phyloP scores from a whole-genome alignment of 176 grass and related monocot species.

The Bonia amplexicaulis region DNA sequence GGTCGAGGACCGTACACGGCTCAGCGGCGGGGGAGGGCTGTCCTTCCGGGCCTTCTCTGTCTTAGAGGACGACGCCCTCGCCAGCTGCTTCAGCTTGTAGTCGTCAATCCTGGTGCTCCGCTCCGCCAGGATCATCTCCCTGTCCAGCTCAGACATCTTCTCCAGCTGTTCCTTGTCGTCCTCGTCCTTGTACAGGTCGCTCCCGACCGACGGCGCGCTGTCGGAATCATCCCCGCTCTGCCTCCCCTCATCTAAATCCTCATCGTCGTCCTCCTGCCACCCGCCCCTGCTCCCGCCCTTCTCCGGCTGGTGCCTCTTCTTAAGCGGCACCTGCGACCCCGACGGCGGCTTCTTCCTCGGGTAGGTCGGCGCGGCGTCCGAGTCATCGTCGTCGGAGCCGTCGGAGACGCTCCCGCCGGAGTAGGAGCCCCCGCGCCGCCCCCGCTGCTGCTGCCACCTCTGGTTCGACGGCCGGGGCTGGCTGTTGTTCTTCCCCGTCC shows the following conservation, averaged over 20 bases:
- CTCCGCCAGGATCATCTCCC: slow-evolving; percentile 75
- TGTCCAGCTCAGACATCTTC: slow-evolving; percentile 67
- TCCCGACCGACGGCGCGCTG: slow-evolving; percentile 68
- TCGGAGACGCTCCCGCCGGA: slow-evolving; percentile 60
- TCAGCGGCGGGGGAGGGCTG: slow-evolving; percentile 52
- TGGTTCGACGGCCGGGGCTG: slow-evolving; percentile 32
- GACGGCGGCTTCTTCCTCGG: slow-evolving; percentile 42
- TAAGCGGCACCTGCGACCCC: slow-evolving; percentile 73
- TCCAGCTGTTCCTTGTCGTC: slow-evolving; percentile 75
- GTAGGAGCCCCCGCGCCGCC: slow-evolving; percentile 26
- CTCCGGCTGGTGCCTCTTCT: slow-evolving; percentile 67
- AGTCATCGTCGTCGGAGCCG: slow-evolving; percentile 47
- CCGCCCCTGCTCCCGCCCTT: slow-evolving; percentile 23
- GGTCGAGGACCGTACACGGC: slow-evolving; percentile 38
- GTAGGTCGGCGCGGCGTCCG: slow-evolving; percentile 44
- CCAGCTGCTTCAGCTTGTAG: slow-evolving; percentile 74
- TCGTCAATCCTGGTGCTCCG: slow-evolving; percentile 52
- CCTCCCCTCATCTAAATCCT: slow-evolving; percentile 35
- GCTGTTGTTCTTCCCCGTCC: slow-evolving; percentile 34
- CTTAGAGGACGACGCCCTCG: slow-evolving; percentile 53
- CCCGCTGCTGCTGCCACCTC: slow-evolving; percentile 35
- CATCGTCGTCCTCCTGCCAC: slow-evolving; percentile 35
- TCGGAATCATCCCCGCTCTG: slow-evolving; percentile 57
- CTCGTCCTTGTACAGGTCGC: slow-evolving; percentile 93
- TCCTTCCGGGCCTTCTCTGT: slow-evolving; percentile 49